These are phyloP conservation scores for Eutrema salsugineum DNA, from an alignment of 441 rosid genomes.

Conservation along the genomic window DNA sequence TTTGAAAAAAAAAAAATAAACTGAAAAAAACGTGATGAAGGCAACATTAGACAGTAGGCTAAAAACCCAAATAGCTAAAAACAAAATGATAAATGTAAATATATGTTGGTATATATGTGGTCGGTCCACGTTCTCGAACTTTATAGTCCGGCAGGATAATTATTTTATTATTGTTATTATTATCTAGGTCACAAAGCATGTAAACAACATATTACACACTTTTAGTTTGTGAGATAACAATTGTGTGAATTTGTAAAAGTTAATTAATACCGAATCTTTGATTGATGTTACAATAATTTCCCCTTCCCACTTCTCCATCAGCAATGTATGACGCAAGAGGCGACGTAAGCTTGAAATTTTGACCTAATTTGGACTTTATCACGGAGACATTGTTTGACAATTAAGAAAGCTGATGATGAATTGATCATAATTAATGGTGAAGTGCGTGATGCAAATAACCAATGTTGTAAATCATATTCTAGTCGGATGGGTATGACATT, in stretches of 20 bases:
- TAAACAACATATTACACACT: not conserved
- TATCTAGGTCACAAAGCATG: not conserved
- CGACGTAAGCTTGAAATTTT: not conserved
- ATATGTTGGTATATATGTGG: not conserved
- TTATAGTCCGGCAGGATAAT: conserved; percentile 17
- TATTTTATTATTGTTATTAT: not conserved
- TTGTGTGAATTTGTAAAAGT: not conserved
- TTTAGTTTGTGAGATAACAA: not conserved
- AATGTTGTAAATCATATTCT: no score
- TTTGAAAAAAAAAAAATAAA: not conserved
- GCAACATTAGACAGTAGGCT: conserved; percentile 23
- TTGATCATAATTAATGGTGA: no score
- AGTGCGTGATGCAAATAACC: no score
- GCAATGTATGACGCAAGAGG: conserved; percentile 9
- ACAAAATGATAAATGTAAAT: not conserved
- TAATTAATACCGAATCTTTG: conserved; percentile 6
- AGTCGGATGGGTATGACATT: no score
- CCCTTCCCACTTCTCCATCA: not conserved
- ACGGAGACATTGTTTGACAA: not conserved
- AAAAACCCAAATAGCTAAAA: not conserved
- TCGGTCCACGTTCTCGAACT: conserved; percentile 27
- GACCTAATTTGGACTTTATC: conserved; percentile 3
- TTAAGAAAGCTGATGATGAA: no score
- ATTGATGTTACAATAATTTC: not conserved
- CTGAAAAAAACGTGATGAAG: conserved; percentile 34